Base-by-base conservation (phyloP, 1,284 basidiomycete species). In the Irpex rosettiformis region DNA sequence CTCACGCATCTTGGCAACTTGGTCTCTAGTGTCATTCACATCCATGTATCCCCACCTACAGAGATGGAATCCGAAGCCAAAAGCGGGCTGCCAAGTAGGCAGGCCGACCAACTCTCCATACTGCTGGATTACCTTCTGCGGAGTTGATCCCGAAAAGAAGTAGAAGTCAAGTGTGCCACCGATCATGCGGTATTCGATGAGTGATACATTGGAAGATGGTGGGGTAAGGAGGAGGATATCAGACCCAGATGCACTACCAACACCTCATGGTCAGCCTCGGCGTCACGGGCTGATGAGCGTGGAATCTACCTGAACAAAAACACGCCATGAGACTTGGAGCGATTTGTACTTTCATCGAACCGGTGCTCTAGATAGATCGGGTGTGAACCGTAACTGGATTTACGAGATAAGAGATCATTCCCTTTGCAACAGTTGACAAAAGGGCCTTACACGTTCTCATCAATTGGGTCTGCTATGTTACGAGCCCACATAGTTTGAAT, bases 401-500 rank as follows among this genome's bases (percentile, higher is more conserved):
- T 3, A 24, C 33, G 13, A 54, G 16, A 37, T 48, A 64, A 55
- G 42, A 53, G 24, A 40, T 27, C 55, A 54, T 29, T 54, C 43
- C 22, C 25, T 33, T 10, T 22, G n/a, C 24, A 56, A 40, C 45
- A 42, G 42, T 37, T 61, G 42, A n/a, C 28, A 58, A 29, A 13
- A 59, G 61, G 28, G 61, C 58, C 82, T 60, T 64, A 85, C 84
- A 85, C 69, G 60, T 88, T 88, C 62, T 82, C 69, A 65, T 88
- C 81, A 16, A 84, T 69, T 1, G 85, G 85, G 66, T 86, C 84
- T 5, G 72, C 75, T 33, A 71, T 74, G 67, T 89, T 88, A 18
- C 88, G 78, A 7, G 81, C 81, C 86, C 89, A 91, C 71, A 84
- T 77, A 2, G 88, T 86, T 68, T 91, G 89, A 6, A 90, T 74